These are phyloP conservation scores for Aspergillus sojae DNA, from an alignment of 2,329 filamentous ascomycete species.

Conservation along the genomic window DNA sequence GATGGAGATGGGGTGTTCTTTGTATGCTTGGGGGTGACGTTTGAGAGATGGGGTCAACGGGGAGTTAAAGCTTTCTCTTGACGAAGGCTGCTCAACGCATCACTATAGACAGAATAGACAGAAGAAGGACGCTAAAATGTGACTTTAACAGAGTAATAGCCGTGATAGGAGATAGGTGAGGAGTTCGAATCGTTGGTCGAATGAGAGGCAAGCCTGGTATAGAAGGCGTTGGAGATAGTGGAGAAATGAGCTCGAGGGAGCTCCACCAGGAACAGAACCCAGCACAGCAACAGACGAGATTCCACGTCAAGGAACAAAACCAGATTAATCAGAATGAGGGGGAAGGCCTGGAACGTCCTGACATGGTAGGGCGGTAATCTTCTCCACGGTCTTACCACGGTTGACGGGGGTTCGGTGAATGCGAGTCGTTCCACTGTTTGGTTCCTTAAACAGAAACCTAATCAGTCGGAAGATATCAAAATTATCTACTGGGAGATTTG, in stretches of 20 bases:
- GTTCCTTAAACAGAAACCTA: neutral
- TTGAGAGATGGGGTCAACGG: neutral
- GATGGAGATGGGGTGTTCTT: neutral
- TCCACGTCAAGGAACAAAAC: neutral
- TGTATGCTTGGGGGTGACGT: neutral
- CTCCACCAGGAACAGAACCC: neutral
- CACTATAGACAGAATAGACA: neutral
- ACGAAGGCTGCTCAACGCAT: neutral
- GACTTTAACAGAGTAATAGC: neutral
- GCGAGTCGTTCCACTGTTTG: neutral
- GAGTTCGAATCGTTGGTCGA: neutral
- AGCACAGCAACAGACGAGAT: neutral
- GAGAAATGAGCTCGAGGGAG: neutral
- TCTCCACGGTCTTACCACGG: neutral
- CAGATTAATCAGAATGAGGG: neutral
- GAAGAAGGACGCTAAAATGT: neutral
- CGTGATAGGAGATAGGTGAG: neutral
- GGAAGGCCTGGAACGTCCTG: neutral
- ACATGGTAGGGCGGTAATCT: neutral
- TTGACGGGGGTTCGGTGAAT: neutral
- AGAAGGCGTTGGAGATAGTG: neutral
- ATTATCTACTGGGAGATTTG: too few relatives aligned
- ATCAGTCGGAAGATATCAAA: neutral
- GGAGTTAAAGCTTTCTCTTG: neutral
- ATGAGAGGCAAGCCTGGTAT: neutral